Percentiles rank a stretch among this genome's conserved stretches.
phyloP scores from a whole-genome alignment of 305 asterid genomes.

The Fraxinus latifolia region DNA sequence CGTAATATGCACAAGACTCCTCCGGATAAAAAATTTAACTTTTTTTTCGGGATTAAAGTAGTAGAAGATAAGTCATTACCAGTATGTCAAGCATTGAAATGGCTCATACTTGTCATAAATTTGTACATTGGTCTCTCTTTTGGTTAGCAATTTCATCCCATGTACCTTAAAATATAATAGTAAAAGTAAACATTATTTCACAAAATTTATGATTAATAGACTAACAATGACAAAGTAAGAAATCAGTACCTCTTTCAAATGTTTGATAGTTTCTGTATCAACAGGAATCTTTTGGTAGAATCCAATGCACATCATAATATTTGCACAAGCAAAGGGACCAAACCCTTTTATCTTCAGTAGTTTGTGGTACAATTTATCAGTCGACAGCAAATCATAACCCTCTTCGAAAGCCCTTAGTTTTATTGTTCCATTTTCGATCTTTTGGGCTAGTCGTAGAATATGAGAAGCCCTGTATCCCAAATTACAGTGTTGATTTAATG shows the following conservation, averaged over 20 bases:
- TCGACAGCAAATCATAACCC: not conserved
- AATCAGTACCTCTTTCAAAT: conserved; percentile 32
- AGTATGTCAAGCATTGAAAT: conserved; percentile 39
- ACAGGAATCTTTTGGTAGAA: conserved; percentile 31
- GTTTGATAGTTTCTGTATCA: conserved; percentile 42
- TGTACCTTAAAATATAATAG: conserved; percentile 19
- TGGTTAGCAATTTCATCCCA: not conserved
- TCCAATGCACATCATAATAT: conserved; percentile 42
- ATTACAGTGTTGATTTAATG: conserved; percentile 17
- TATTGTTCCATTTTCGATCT: conserved; percentile 21
- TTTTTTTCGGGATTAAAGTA: not conserved
- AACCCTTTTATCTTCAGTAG: conserved; percentile 22
- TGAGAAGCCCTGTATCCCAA: conserved; percentile 33
- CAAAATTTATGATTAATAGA: too few relatives aligned
- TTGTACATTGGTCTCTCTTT: conserved; percentile 8
- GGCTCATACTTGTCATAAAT: conserved; percentile 40
- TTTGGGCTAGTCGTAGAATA: conserved; percentile 22
- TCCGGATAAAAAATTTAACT: too few relatives aligned
- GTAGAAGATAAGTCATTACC: conserved; percentile 19
- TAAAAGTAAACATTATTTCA: not conserved
- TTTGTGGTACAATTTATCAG: not conserved
- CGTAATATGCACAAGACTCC: not conserved
- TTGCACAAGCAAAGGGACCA: conserved; percentile 38
- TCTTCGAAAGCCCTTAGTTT: conserved; percentile 6
- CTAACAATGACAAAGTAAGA: not conserved